These are phyloP conservation scores for Steccherinum ochraceum DNA, from an alignment of 768 basidiomycete genomes.

Conservation along the genomic window DNA sequence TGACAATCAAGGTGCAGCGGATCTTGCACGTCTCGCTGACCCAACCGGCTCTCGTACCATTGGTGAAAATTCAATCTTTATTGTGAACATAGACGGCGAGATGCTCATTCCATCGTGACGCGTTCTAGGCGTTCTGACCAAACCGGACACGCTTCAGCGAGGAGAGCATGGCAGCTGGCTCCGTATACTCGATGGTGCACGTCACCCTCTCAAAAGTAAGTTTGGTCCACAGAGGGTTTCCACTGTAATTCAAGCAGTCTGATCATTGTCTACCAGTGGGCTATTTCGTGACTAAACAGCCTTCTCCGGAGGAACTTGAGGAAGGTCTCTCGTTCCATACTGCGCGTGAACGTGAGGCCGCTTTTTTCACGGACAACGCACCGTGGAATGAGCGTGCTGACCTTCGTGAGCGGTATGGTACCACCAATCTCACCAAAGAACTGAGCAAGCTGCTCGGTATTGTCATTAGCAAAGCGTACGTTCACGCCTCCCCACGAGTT, in stretches of 20 bases:
- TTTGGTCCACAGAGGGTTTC: too few species aligned
- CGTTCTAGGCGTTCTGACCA: slow-evolving; percentile 10
- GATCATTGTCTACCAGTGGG: slow-evolving; percentile 38
- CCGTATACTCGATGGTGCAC: slow-evolving; percentile 6
- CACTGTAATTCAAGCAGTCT: too few species aligned
- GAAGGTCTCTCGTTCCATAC: slow-evolving; percentile 45
- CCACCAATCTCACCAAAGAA: slow-evolving; percentile 44
- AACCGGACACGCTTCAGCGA: slow-evolving; percentile 8
- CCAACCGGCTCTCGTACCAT: slow-evolving; percentile 59
- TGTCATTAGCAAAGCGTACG: slow-evolving; percentile 52
- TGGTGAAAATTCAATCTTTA: slow-evolving; percentile 31
- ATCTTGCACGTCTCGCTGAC: slow-evolving; percentile 54
- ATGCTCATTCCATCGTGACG: not conserved
- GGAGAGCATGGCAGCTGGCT: slow-evolving; percentile 11
- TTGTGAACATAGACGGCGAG: not conserved
- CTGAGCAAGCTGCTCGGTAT: slow-evolving; percentile 56
- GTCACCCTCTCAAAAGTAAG: slow-evolving; percentile 7
- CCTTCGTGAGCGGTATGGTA: slow-evolving; percentile 47
- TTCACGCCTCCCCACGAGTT: not conserved
- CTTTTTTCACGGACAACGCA: slow-evolving; percentile 43
- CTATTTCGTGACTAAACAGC: slow-evolving; percentile 41
- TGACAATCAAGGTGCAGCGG: slow-evolving; percentile 68
- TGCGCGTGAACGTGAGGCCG: slow-evolving; percentile 47
- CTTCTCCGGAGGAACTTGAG: slow-evolving; percentile 39
- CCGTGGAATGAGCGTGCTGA: slow-evolving; percentile 50